Base-by-base conservation (phyloP, 768 basidiomycete species). In the Artomyces pyxidatus region DNA sequence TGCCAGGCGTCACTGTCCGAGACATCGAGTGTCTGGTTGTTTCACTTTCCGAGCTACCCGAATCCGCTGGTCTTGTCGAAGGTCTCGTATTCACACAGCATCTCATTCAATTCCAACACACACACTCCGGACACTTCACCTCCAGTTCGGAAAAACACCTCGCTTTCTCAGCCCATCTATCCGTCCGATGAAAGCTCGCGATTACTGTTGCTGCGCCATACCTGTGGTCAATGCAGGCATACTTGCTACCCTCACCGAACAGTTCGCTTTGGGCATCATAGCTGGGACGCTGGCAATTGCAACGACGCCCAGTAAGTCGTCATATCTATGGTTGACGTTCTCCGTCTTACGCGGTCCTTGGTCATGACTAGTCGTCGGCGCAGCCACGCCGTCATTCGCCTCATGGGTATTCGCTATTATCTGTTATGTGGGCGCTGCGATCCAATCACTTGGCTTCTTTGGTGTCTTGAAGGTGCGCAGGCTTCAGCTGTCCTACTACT, bases 201-300 rank as follows among this genome's bases (percentile, higher is more conserved):
- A 90, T 42, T 94, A 92, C 62, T 96, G 92, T 61, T 96, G 92
- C 65, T 90, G 88, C 59, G 93, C 93, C 38, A 85, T 97, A 51
- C 94, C 94, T 8, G 68, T 92, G 42, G 72, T 92, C 54, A 95
- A 99, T 69, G 76, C 81, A 52, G 96, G 96, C 27, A 88, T 97
- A 46, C 97, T 96, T 58, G 65, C 78, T 17, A 77, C 85, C 25
- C 65, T 98, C 42, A 63, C 71, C 0, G 88, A 95, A 63, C 93
- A 96, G 66, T 73, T 88, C 37, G 69, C 77, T 14, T 62, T 83
- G 17, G 81, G 77, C 4, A 60, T 89, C 53, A 52, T 85, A 14
- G 77, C 81, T 9, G 92, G 85, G 17, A 80, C 82, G 3, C 73
- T 95, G 23, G 75, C 86, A 10, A 58, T 95, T 29, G 83, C 80